Percentiles rank a stretch among this genome's conserved stretches.
Conservation (phyloP, 2,329 filamentous ascomycete species). For the Claviceps quebecensis region DNA sequence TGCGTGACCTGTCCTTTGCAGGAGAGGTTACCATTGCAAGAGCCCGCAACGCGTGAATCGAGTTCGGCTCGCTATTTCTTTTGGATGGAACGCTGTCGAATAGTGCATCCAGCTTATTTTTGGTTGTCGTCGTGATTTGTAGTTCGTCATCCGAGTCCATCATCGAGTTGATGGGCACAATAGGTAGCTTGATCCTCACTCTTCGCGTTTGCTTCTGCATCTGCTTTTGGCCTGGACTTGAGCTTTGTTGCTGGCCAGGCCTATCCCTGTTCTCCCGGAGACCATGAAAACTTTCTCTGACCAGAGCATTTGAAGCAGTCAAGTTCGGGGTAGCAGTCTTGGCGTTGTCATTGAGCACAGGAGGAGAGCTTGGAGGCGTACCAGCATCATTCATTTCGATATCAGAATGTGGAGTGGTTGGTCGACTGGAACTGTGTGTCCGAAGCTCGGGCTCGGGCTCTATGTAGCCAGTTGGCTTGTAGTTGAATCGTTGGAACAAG, state of each 20-base stretch:
- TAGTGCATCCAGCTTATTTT: conserved; percentile 42
- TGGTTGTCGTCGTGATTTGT: conserved; percentile 41
- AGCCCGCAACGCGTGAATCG: conserved; percentile 54
- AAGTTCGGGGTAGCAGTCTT: conserved; percentile 9
- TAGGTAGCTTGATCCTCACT: conserved; percentile 36
- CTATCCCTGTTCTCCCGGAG: conserved; percentile 19
- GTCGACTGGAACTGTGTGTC: conserved; percentile 40
- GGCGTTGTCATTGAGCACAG: conserved; percentile 17
- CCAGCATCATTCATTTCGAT: conserved; percentile 35
- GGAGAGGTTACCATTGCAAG: conserved; percentile 60
- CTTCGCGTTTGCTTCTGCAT: conserved; percentile 29
- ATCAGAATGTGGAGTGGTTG: conserved; percentile 38
- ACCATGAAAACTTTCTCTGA: background rate
- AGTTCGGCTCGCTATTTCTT: conserved; percentile 46
- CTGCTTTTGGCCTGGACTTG: conserved; percentile 6
- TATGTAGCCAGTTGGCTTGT: conserved; percentile 30
- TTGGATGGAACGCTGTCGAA: conserved; percentile 56
- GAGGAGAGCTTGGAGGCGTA: conserved; percentile 62
- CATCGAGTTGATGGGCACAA: conserved; percentile 22
- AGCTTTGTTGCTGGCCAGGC: conserved; percentile 49
- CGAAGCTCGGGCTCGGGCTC: background rate
- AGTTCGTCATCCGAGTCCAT: conserved; percentile 46
- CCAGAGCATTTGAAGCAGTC: background rate
- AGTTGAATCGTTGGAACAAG: conserved; percentile 75
- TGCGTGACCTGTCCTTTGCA: conserved; percentile 33